Conservation (phyloP, 306 rosid species). For the Heteromeles arbutifolia region DNA sequence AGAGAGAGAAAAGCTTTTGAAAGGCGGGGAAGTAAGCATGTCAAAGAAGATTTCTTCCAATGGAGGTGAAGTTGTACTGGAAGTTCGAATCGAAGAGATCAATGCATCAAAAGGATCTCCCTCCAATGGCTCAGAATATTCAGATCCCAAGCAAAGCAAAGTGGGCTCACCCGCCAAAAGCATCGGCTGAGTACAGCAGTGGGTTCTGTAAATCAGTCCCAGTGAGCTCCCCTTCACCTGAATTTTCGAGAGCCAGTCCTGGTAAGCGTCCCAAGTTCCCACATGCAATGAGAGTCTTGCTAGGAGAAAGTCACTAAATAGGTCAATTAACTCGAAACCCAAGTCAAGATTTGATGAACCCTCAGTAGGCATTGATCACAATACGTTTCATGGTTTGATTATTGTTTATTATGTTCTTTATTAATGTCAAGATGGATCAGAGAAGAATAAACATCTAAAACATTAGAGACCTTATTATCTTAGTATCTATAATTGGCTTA, state of each 20-base stretch:
- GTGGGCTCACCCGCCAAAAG: slow-evolving; percentile 21
- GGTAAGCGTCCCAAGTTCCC: slow-evolving; percentile 48
- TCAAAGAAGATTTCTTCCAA: slow-evolving; percentile 40
- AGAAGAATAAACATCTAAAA: too few species aligned
- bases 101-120: slow-evolving; percentile 24
- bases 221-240: slow-evolving; percentile 39
- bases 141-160: slow-evolving; percentile 14
- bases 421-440: too few species aligned
- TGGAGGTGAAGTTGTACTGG: slow-evolving; percentile 41
- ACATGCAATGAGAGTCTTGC: slow-evolving; percentile 25
- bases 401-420: too few species aligned
- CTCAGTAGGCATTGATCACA: slow-evolving; percentile 31
- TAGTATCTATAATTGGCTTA: too few species aligned
- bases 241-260: slow-evolving; percentile 33
- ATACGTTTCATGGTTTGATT: not conserved
- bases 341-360: slow-evolving; percentile 84
- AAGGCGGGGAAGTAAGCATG: slow-evolving; percentile 41
- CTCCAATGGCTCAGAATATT: slow-evolving; percentile 19
- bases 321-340: slow-evolving; percentile 61
- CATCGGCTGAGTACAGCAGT: slow-evolving; percentile 7
- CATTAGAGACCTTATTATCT: too few species aligned
- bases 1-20: slow-evolving; percentile 11
- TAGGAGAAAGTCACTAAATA: slow-evolving; percentile 35
- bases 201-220: slow-evolving; percentile 33
- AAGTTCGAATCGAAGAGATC: slow-evolving; percentile 28